A percentile compares a stretch with the other conserved stretches of the same genome.
Evolutionary conservation across 164 flowering plant species (phyloP).

Genomic region (Brasenia schreberi): DNA sequence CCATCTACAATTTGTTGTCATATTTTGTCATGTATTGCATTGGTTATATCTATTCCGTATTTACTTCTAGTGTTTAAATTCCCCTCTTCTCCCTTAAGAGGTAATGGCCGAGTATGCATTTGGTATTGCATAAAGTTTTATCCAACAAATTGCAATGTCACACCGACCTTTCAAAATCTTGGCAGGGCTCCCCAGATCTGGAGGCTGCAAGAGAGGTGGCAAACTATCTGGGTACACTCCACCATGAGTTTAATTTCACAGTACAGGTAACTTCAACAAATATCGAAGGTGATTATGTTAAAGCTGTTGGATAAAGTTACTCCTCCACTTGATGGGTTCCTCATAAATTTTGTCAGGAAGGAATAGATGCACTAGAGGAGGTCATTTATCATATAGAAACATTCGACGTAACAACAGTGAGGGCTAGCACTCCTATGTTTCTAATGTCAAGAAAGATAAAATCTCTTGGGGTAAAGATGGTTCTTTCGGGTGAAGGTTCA

Average conservation of each 20-base stretch:
- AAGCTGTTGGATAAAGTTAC: background rate
- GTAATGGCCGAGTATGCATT: too few species aligned
- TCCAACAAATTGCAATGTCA: background rate
- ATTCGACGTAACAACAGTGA: constrained; percentile 90
- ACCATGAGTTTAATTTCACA: constrained; percentile 88
- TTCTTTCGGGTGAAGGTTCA: constrained; percentile 91
- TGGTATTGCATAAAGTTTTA: too few species aligned
- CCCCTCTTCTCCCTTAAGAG: too few species aligned
- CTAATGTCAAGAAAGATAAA: constrained; percentile 93
- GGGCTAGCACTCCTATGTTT: constrained; percentile 99
- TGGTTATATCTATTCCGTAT: too few species aligned
- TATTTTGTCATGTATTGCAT: too few species aligned
- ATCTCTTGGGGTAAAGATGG: constrained; percentile 95
- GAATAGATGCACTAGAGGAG: constrained; percentile 90
- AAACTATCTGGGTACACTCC: constrained; percentile 73
- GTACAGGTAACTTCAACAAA: constrained; percentile 48
- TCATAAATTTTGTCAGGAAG: constrained; percentile 49
- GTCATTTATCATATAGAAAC: constrained; percentile 92
- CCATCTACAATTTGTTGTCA: too few species aligned
- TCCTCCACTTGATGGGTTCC: background rate
- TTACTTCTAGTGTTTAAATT: too few species aligned
- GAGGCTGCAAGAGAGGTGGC: constrained; percentile 92
- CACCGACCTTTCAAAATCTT: background rate
- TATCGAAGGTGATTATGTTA: constrained; percentile 1
- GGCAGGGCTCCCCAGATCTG: constrained; percentile 92